Evolutionary conservation across 2,329 filamentous ascomycete genomes (phyloP).

Genomic region (Aspergillus luchuensis): DNA sequence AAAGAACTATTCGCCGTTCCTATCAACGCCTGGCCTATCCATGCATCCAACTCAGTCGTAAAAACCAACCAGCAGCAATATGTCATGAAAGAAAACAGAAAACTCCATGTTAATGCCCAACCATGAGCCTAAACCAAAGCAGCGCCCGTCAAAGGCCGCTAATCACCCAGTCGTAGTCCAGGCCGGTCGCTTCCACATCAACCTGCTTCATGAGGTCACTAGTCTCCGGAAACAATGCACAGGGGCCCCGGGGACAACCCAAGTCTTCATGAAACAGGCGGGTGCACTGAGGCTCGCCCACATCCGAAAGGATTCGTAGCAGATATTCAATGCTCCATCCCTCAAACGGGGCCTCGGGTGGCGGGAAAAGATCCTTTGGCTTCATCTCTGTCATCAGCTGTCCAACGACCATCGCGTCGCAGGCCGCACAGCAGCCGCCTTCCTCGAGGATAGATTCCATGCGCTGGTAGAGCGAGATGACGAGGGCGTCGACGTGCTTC

Average conservation of each 20-base stretch:
- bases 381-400: neutral
- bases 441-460: neutral
- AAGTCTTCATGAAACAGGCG: neutral
- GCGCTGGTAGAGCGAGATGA: constrained; percentile 1
- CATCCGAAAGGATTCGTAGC: neutral
- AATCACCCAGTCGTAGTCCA: neutral
- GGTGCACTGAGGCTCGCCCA: constrained; percentile 4
- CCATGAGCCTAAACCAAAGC: too few relatives aligned
- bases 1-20: too few relatives aligned
- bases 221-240: constrained; percentile 4
- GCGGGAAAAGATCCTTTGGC: constrained; percentile 3
- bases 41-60: too few relatives aligned
- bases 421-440: constrained; percentile 5
- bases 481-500: neutral
- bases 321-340: neutral
- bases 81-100: too few relatives aligned
- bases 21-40: too few relatives aligned
- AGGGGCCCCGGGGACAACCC: neutral
- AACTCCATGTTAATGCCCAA: too few relatives aligned
- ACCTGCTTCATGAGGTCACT: neutral
- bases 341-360: neutral
- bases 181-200: neutral
- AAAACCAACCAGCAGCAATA: too few relatives aligned
- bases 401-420: constrained; percentile 4
- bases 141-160: too few relatives aligned